These are phyloP conservation scores for Arxiozyma slooffiae DNA, from an alignment of 1,139 yeast species.

Conservation along the genomic window DNA sequence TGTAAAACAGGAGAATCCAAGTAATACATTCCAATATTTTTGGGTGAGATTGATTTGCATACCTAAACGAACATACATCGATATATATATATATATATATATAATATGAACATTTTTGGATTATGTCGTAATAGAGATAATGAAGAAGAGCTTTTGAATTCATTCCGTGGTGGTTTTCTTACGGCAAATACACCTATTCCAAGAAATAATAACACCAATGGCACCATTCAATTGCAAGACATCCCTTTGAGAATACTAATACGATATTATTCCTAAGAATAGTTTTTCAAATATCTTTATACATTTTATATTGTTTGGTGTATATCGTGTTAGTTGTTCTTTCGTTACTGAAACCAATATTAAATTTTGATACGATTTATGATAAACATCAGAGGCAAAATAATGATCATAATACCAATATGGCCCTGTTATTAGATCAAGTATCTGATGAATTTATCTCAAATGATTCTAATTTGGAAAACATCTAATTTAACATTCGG, in stretches of 20 bases:
- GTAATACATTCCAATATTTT: neutral
- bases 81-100: no score
- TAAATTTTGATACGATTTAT: slow-evolving; percentile 19
- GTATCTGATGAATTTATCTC: slow-evolving; percentile 9
- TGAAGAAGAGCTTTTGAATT: neutral
- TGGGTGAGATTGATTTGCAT: neutral
- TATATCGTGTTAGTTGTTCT: slow-evolving; percentile 9
- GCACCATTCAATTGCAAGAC: neutral
- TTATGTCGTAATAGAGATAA: neutral
- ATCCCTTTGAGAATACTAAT: neutral
- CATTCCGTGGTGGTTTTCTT: slow-evolving; percentile 12
- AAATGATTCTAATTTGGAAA: slow-evolving; percentile 3
- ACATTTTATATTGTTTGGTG: slow-evolving; percentile 17
- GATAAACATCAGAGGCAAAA: slow-evolving; percentile 12
- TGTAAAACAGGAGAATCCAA: no score
- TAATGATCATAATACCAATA: slow-evolving; percentile 13
- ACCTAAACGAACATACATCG: no score
- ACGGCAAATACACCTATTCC: neutral
- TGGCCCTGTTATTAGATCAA: slow-evolving; percentile 15
- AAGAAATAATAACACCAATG: no score
- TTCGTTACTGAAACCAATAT: slow-evolving; percentile 17
- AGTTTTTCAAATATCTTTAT: slow-evolving; percentile 16
- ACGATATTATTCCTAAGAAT: neutral
- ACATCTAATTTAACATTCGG: slow-evolving; percentile 8
- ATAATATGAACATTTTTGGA: neutral